Evolutionary conservation across 2,329 filamentous ascomycete genomes (phyloP).

Genomic region (Trichoderma asperellum): DNA sequence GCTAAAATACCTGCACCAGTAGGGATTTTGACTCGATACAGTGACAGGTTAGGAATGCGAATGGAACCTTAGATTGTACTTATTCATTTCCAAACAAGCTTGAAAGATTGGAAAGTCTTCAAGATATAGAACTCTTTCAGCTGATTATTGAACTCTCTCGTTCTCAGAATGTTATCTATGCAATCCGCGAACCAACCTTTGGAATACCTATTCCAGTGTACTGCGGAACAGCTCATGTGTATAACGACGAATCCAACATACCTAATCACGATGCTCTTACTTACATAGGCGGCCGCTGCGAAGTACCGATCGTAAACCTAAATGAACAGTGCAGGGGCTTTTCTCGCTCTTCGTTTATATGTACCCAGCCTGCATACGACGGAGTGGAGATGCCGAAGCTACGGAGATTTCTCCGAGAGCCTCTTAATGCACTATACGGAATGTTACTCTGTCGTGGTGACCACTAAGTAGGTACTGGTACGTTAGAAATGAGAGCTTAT

Average conservation of each 20-base stretch:
- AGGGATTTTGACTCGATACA: background rate
- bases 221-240: background rate
- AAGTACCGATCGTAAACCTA: constrained; percentile 8
- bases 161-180: background rate
- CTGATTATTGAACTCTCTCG: background rate
- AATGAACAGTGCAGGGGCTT: background rate
- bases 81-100: background rate
- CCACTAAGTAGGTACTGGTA: background rate
- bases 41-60: background rate
- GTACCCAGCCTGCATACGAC: background rate
- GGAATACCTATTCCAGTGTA: too few relatives aligned
- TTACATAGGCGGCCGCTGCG: background rate
- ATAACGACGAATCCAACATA: background rate
- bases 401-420: constrained; percentile 14
- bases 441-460: background rate
- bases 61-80: background rate
- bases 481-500: background rate
- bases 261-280: background rate
- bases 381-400: constrained; percentile 12
- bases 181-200: background rate
- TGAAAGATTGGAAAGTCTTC: background rate
- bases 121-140: background rate
- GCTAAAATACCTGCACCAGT: background rate
- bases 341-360: background rate
- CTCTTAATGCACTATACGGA: background rate